Base-by-base conservation (phyloP, 345 rosid species). In the Acer yangbiense region DNA sequence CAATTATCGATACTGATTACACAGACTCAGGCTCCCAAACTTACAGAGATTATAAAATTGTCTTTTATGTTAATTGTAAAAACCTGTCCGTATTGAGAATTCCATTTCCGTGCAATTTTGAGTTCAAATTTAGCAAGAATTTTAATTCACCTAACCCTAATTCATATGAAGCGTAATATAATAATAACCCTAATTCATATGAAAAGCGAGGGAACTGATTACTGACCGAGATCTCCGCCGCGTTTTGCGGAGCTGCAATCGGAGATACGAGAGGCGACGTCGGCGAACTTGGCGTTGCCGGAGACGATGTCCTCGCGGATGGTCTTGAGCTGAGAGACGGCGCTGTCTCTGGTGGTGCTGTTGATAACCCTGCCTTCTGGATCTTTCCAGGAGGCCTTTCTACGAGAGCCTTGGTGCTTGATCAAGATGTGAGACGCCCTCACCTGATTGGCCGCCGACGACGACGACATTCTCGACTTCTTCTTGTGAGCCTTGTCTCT, bases 241-340 rank as follows among this genome's bases (percentile, higher is more conserved):
- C 99, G 98, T 77, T 93, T 93, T 48, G 99, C 99, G 20, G 99
- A 95, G 92, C 94, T 90, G 87, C 99, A 95, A 44, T 95, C 98
- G 65, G 98, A 93, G 82, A 81, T 39, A 17, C 97, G 91, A 72
- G 92, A 82, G 3, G 99, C 99, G 16, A 91, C 79, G 17, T 94
- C 97, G 32, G 84, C 93, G 70, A 95, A 95, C 76, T 93, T 94
- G 58, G 88, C 88, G 72, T 92, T 89, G 20, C 97, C 98, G 21
- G 94, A 84, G 75, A 88, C 74, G 82, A 92, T 90, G 77, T 96
- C 99, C 16, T 91, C 97, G 7, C 92, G 88, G 81, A 91, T 63
- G 73, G 89, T 88, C 67, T 79, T 86, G 68, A 96, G 97, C 85
- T 88, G 93, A 2, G 93, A 90, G 69, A 87, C 87, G 72, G 98